Conservation (phyloP, 2,329 filamentous ascomycete species). For the Fonsecaea pedrosoi region DNA sequence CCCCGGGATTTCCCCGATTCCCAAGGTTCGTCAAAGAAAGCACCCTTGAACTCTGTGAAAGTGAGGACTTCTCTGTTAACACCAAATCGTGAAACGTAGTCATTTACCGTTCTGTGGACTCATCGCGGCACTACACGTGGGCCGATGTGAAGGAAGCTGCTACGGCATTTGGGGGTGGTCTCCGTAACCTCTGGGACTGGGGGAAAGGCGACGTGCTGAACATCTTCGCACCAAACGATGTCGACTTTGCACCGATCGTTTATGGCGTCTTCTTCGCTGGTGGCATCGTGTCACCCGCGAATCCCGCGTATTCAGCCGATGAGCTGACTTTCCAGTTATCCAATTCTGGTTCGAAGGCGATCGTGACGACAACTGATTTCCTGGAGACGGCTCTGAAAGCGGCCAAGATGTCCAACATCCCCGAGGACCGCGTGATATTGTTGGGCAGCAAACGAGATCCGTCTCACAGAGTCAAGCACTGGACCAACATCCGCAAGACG, state of each 20-base stretch:
- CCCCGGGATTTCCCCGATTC: constrained; percentile 37
- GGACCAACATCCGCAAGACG: constrained; percentile 72
- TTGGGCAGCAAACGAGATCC: constrained; percentile 75
- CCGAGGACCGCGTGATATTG: constrained; percentile 74
- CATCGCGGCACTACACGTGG: constrained; percentile 74
- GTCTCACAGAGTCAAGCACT: constrained; percentile 70
- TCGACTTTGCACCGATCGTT: constrained; percentile 79
- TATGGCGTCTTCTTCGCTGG: constrained; percentile 86
- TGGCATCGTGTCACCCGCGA: constrained; percentile 79
- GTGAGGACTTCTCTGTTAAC: not conserved
- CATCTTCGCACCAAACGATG: constrained; percentile 82
- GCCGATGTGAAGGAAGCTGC: constrained; percentile 70
- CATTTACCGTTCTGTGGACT: constrained; percentile 47
- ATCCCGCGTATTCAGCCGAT: constrained; percentile 82
- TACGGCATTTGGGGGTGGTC: constrained; percentile 76
- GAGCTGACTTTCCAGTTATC: constrained; percentile 85
- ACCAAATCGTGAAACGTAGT: constrained; percentile 19
- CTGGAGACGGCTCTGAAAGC: constrained; percentile 71
- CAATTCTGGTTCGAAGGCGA: constrained; percentile 74
- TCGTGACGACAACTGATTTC: constrained; percentile 75
- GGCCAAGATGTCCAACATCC: constrained; percentile 72
- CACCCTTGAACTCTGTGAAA: not conserved
- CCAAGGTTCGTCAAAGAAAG: constrained; percentile 26
- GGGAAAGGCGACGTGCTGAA: constrained; percentile 82
- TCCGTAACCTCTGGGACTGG: constrained; percentile 79